These are phyloP conservation scores for Brassica carinata DNA, from an alignment of 345 rosid genomes.

Conservation along the genomic window DNA sequence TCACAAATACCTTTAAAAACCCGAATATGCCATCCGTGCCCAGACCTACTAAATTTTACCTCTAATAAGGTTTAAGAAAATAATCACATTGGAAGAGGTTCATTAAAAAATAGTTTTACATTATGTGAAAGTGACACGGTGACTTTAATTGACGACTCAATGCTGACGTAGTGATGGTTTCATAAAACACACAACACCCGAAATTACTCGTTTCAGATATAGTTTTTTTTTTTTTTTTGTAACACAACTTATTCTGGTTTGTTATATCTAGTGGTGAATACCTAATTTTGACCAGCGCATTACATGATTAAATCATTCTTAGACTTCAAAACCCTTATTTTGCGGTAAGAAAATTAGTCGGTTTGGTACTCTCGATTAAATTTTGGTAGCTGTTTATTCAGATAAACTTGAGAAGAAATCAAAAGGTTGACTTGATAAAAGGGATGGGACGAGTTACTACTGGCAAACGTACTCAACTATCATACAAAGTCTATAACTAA, in stretches of 20 bases:
- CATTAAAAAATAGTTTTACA: background rate
- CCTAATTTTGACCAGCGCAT: background rate
- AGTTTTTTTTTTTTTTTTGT: too few relatives aligned
- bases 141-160: background rate
- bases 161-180: background rate
- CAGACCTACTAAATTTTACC: background rate
- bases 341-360: background rate
- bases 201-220: background rate
- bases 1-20: too few relatives aligned
- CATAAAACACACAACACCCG: background rate
- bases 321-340: background rate
- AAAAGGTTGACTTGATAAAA: conserved; percentile 19
- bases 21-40: too few relatives aligned
- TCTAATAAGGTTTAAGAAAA: background rate
- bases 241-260: background rate
- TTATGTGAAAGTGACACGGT: background rate
- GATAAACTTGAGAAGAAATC: background rate
- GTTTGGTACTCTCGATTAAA: background rate
- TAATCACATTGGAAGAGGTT: background rate
- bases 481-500: background rate
- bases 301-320: background rate
- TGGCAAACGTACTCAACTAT: background rate
- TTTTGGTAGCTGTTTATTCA: background rate
- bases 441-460: background rate
- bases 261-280: background rate